Conservation (phyloP, 1,284 basidiomycete species). For the Cryptococcus neoformans region DNA sequence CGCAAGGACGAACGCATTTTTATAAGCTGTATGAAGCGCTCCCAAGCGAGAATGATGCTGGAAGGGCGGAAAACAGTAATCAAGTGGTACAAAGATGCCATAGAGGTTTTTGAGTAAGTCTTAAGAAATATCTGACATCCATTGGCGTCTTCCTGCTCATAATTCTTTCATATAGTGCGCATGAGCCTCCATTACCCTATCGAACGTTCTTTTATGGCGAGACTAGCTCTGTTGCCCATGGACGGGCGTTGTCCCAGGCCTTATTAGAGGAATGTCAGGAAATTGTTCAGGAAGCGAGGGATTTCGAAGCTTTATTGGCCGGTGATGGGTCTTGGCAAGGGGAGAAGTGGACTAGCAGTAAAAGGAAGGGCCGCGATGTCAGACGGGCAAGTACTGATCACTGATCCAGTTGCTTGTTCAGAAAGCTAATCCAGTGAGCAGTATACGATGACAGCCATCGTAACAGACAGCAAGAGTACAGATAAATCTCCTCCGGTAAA, state of each 20-base stretch:
- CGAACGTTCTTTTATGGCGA: background rate
- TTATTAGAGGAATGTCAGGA: background rate
- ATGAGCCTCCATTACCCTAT: background rate
- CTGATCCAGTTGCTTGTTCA: background rate
- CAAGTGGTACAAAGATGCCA: conserved; percentile 11
- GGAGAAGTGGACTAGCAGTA: background rate
- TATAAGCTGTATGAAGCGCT: conserved; percentile 14
- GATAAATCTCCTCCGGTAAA: background rate
- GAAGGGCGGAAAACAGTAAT: conserved; percentile 10
- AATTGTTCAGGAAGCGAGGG: background rate
- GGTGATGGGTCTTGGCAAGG: background rate
- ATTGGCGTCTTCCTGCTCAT: background rate
- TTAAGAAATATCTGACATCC: no score
- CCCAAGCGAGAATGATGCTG: conserved; percentile 2
- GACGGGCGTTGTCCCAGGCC: background rate
- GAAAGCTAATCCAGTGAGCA: background rate
- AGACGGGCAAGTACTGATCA: background rate
- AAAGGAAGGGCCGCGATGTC: background rate
- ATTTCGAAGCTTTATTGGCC: background rate
- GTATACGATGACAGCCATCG: background rate
- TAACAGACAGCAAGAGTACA: background rate
- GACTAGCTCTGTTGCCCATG: background rate
- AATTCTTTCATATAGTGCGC: background rate
- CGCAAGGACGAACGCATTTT: conserved; percentile 12
- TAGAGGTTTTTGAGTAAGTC: conserved; percentile 5